These are phyloP conservation scores for Haplographium delicatum DNA, from an alignment of 495 filamentous ascomycete species.

Conservation along the genomic window DNA sequence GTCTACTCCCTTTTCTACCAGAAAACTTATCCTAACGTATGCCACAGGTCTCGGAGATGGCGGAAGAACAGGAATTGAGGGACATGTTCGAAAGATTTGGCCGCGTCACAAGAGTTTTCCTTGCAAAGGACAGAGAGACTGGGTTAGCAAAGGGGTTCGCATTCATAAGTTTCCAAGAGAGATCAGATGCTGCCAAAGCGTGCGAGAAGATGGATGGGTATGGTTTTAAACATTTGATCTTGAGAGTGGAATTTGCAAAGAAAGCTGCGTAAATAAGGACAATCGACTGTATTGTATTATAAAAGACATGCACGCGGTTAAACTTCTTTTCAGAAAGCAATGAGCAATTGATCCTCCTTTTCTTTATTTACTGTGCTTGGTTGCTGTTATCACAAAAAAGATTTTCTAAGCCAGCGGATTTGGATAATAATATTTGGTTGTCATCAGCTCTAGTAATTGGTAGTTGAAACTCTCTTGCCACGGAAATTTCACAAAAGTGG, in stretches of 20 bases:
- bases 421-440: too few relatives aligned
- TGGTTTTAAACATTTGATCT: conserved; percentile 84
- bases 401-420: too few relatives aligned
- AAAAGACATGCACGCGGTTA: too few relatives aligned
- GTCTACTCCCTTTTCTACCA: background rate
- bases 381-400: too few relatives aligned
- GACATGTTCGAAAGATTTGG: conserved; percentile 98
- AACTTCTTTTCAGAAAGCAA: too few relatives aligned
- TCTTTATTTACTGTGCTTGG: too few relatives aligned
- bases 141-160: conserved; percentile 94
- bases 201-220: conserved; percentile 98
- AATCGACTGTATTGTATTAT: background rate
- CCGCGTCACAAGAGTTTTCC: conserved; percentile 91
- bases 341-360: too few relatives aligned
- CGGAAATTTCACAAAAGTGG: too few relatives aligned
- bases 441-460: too few relatives aligned
- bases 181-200: conserved; percentile 80
- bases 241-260: conserved; percentile 90
- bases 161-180: conserved; percentile 92
- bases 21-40: conserved; percentile 1
- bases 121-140: conserved; percentile 95
- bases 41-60: conserved; percentile 84
- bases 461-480: too few relatives aligned
- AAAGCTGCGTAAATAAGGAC: conserved; percentile 48
- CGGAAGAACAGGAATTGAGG: conserved; percentile 88